Percentiles rank a stretch among this genome's conserved stretches.
These are phyloP conservation scores for Ceratocystis destructans DNA, from an alignment of 2,329 filamentous ascomycete genomes.

Conservation along the genomic window DNA sequence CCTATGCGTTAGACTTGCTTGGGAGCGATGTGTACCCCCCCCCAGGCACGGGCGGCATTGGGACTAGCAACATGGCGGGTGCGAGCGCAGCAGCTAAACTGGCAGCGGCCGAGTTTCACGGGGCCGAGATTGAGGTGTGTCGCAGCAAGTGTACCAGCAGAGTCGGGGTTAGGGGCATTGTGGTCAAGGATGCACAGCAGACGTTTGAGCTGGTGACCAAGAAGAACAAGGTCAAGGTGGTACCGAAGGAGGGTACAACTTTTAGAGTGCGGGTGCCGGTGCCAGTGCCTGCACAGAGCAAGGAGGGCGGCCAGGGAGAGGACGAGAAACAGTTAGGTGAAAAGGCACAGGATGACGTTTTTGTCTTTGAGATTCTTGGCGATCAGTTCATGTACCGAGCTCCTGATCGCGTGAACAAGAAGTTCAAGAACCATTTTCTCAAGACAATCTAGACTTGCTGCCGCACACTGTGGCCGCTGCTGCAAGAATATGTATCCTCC, in stretches of 20 bases:
- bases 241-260: conserved; percentile 82
- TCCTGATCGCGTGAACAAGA: conserved; percentile 74
- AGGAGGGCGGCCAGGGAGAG: background rate
- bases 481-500: no score
- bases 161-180: conserved; percentile 73
- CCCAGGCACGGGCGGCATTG: conserved; percentile 42
- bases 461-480: no score
- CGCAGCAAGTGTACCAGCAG: conserved; percentile 66
- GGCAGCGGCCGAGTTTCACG: conserved; percentile 79
- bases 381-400: conserved; percentile 75
- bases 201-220: conserved; percentile 72
- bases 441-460: conserved; percentile 47
- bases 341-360: conserved; percentile 21
- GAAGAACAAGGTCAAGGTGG: conserved; percentile 54
- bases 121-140: conserved; percentile 69
- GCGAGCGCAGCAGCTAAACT: conserved; percentile 56
- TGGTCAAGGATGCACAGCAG: conserved; percentile 76
- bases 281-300: conserved; percentile 22
- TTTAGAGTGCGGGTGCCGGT: conserved; percentile 61
- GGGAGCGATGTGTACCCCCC: conserved; percentile 33
- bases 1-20: conserved; percentile 72
- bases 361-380: conserved; percentile 76
- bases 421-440: conserved; percentile 77
- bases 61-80: conserved; percentile 43
- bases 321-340: background rate